Evolutionary conservation across 1,284 basidiomycete genomes (phyloP), one percentile per base, ranked within the genome.

Genomic region (Clitocybe nebularis): DNA sequence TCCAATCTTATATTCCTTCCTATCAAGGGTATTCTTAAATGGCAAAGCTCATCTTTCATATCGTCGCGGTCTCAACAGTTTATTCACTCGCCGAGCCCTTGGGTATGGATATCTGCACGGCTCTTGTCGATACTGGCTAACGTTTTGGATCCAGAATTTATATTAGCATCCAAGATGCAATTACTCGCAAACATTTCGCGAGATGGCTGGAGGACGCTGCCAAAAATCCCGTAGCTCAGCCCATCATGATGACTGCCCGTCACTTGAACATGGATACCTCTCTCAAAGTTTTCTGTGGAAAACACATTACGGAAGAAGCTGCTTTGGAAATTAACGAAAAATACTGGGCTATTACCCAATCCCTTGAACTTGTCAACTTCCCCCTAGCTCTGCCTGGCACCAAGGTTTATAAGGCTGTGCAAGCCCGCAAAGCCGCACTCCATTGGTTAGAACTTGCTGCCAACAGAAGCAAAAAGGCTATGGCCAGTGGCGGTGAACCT

Each of bases 341-440:
- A 63, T 99, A 98, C 72, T 99, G 95, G 95, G 74, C 79, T 48
- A 96, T 99, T 66, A 98, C 95, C 11, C 71, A 84, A 53, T 92
- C 95, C 1, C 84, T 99, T 34, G 93, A 99, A 65, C 87, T 99
- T 44, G 95, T 99, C 74, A 99, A 99, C 75, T 99, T 99, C 75
- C 95, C 95, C 17, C 71, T 99, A 49, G 86, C 93, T n/a, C 55
- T 94, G 36, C 93, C 93, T 22, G 96, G 96, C 22, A 99, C 95
- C 45, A 98, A 98, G 66, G 83, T 98, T 39, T 99, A 90, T 72
- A 89, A 85, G 51, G 95, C 95, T 1, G 89, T 95, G 57, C 83
- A 96, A 67, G 90, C 93, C 4, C 84, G 95, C 59, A 98, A 97
- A 66, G 72, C 75, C 34, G 91, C 92, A 5, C 80, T 95, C 73